Base-by-base conservation (phyloP, 345 rosid genomes). In the Tarenaya hassleriana region DNA sequence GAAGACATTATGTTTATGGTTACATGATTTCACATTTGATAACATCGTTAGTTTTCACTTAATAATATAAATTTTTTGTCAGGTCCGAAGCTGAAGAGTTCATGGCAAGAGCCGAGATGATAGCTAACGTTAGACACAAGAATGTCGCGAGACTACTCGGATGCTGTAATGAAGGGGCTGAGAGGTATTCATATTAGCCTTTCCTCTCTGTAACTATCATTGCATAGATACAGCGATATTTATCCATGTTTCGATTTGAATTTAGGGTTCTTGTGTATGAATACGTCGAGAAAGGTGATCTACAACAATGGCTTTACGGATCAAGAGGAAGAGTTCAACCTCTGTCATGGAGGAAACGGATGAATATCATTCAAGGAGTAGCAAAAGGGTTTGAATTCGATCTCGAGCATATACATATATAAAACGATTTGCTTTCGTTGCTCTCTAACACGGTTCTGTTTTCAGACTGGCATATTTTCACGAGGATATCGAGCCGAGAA, bases 291-390 rank as follows among this genome's bases (percentile, higher is more conserved):
- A 83, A 86, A 63, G 91, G 94, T 2, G 78, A 74, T 69, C 76
- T 86, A 64, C 71, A 78, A 48, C 80, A 75, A 47, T 82, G 91
- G 96, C 84, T 90, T 50, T 90, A 86, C 64, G 83, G 75, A 42
- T 50, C 57, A 42, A n/a, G 61, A 15, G 76, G 77, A 27, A 50
- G 63, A 60, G 52, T 34, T 43, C 69, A 55, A 41, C 83, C 87
- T 41, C 63, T 86, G 39, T 58, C 74, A 5, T 83, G 95, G 91
- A 56, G 46, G 16, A 62, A 63, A 21, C 57, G 95, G 51, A 70
- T 76, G 74, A 71, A 73, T 14, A 82, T 86, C 18, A 77, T 86
- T 51, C 79, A 58, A 51, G 94, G 94, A 76, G 70, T 72, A 24
- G 94, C 82, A n/a, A 84, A 80, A 75, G 95, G 88, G 95, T 49